Percentiles rank a stretch among this genome's conserved stretches.
Evolutionary conservation across 1,284 basidiomycete genomes (phyloP).

Genomic region (Puccinia polysora): DNA sequence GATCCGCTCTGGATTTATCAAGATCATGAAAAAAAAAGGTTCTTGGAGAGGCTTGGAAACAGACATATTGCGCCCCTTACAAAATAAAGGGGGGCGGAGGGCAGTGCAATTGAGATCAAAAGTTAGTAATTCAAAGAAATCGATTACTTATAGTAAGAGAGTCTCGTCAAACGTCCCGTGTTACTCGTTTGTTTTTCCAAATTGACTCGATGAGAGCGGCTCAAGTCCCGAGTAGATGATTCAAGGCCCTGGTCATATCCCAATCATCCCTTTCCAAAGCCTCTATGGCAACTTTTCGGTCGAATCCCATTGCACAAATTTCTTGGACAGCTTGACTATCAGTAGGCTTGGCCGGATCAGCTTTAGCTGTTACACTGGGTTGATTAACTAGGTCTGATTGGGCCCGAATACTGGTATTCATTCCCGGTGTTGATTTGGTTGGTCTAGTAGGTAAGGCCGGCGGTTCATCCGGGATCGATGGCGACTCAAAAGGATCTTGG

Average conservation of each 20-base stretch:
- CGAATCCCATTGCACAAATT: slow-evolving; percentile 41
- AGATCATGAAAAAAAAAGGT: too few relatives aligned
- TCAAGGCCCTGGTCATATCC: slow-evolving; percentile 27
- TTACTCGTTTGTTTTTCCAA: too few relatives aligned
- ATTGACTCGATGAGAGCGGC: neutral
- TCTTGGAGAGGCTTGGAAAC: too few relatives aligned
- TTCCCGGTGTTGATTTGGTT: neutral
- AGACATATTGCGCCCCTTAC: too few relatives aligned
- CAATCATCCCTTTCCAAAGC: slow-evolving; percentile 34
- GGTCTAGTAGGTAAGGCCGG: slow-evolving; percentile 21
- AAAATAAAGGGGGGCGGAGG: too few relatives aligned
- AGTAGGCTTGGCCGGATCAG: slow-evolving; percentile 12
- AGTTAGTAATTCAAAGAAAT: too few relatives aligned
- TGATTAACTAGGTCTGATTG: too few relatives aligned
- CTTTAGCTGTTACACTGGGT: neutral
- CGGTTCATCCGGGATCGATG: neutral
- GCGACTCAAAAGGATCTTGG: slow-evolving; percentile 22
- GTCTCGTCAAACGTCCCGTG: too few relatives aligned
- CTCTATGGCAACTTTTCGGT: slow-evolving; percentile 16
- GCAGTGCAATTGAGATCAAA: too few relatives aligned
- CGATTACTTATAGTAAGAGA: too few relatives aligned
- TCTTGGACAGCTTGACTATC: slow-evolving; percentile 33
- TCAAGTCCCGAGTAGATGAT: slow-evolving; percentile 37
- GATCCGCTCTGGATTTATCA: too few relatives aligned
- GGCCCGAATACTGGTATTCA: neutral